phyloP scores from a whole-genome alignment of 768 basidiomycete genomes.

The Mycena crocata region DNA sequence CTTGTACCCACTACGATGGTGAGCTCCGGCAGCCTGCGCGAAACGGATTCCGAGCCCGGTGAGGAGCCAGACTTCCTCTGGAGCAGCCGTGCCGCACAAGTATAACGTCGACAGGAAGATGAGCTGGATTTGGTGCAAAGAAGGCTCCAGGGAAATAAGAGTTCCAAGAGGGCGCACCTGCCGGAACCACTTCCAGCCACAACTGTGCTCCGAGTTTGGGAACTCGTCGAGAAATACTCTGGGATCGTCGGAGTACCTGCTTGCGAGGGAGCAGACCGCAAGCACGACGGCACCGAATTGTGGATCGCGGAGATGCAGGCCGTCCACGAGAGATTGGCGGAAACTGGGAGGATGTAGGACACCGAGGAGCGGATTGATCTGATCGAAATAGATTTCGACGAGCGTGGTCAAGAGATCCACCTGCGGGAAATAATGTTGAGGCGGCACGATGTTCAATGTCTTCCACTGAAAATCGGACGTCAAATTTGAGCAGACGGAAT shows the following conservation, averaged over 20 bases:
- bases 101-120: background rate
- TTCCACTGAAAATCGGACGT: constrained; percentile 50
- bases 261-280: constrained; percentile 6
- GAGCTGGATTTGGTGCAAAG: constrained; percentile 6
- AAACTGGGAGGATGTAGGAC: constrained; percentile 14
- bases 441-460: constrained; percentile 34
- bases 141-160: background rate
- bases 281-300: background rate
- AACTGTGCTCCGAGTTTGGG: constrained; percentile 1
- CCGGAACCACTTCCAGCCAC: constrained; percentile 14
- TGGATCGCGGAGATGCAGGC: constrained; percentile 3
- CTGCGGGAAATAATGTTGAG: background rate
- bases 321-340: background rate
- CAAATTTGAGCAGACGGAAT: background rate
- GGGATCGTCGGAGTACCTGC: constrained; percentile 10
- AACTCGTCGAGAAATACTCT: constrained; percentile 2
- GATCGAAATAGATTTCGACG: constrained; percentile 9
- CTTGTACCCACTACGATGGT: background rate
- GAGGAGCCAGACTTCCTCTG: constrained; percentile 10
- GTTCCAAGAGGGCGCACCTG: constrained; percentile 4
- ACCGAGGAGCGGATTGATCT: constrained; percentile 6
- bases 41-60: constrained; percentile 11
- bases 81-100: background rate
- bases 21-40: constrained; percentile 19
- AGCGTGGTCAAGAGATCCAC: background rate